Evolutionary conservation across 2,329 filamentous ascomycete genomes (phyloP), one percentile per base, ranked within the genome.

Genomic region (Fusarium sp.): DNA sequence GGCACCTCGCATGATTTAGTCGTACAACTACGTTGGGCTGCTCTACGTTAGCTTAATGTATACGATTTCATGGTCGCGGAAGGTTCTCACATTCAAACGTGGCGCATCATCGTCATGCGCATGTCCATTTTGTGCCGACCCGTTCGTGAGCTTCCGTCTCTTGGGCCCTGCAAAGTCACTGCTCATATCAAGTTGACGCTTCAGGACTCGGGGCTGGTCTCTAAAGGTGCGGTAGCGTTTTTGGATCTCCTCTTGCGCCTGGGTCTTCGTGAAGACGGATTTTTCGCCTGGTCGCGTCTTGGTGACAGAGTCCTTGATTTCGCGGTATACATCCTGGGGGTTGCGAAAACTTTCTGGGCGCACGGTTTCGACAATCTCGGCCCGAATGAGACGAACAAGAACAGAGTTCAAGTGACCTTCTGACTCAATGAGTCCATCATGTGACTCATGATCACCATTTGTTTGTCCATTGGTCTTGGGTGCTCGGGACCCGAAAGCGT

Each of bases 1-100:
- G 83, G 64, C 93, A 92, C 78, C 95, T 96, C 61, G 94, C 91
- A 74, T 93, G 90, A 76, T 97, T 97, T 59, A 97, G 84, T 27
- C 90, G 88, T 53, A 98, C 83, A 34, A 94, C 85, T 69, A 93
- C 83, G 62, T 91, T 87, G 54, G 88, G 86, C 90, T 96, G 76
- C 61, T 42, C 44, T 27, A 56, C 18, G 73, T 79, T 72, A 81
- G 76, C 69, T 51, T n/a, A 65, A 14, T n/a, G 42, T 23, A 8
- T n/a, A 23, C 13, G 25, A n/a, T 6, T 11, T 10, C n/a, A 11
- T 20, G 13, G 29, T 16, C 4, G 50, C 27, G 2, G 50, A n/a
- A 8, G 29, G 5, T 51, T 79, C 86, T 78, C 74, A 89, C 87
- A 71, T 89, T 86, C 42, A 89, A 78, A n/a, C 79, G 80, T 14